phyloP scores from a whole-genome alignment of 1,284 basidiomycete species.

The Termitomyces sp. region DNA sequence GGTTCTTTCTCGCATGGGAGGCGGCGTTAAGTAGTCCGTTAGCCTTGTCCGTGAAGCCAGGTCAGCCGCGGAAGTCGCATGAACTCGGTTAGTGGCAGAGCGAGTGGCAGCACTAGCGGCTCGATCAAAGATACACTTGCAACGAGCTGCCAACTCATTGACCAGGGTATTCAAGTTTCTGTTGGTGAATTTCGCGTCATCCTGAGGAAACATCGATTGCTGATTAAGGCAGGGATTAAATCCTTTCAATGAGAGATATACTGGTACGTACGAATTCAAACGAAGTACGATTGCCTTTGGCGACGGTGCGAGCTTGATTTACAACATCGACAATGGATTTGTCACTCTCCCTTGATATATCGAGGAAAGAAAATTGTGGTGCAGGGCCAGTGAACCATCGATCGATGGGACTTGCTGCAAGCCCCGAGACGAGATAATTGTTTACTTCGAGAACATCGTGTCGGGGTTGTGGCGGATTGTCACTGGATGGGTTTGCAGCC shows the following conservation, averaged over 20 bases:
- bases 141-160: slow-evolving; percentile 55
- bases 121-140: slow-evolving; percentile 55
- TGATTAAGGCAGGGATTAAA: slow-evolving; percentile 14
- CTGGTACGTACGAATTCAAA: slow-evolving; percentile 38
- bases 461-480: slow-evolving; percentile 44
- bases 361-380: slow-evolving; percentile 51
- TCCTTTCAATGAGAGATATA: background rate
- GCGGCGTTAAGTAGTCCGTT: slow-evolving; percentile 19
- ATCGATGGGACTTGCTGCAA: slow-evolving; percentile 65
- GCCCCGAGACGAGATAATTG: slow-evolving; percentile 68
- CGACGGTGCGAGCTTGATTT: slow-evolving; percentile 40
- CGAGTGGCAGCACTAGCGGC: slow-evolving; percentile 62
- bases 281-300: slow-evolving; percentile 38
- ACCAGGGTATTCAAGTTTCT: slow-evolving; percentile 66
- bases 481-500: slow-evolving; percentile 37
- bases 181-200: slow-evolving; percentile 47
- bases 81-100: slow-evolving; percentile 44
- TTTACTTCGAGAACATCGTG: slow-evolving; percentile 79
- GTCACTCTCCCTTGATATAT: slow-evolving; percentile 44
- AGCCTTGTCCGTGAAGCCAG: slow-evolving; percentile 12
- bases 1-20: slow-evolving; percentile 51
- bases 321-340: slow-evolving; percentile 35
- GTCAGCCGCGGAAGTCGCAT: slow-evolving; percentile 21
- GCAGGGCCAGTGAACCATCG: slow-evolving; percentile 68
- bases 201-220: slow-evolving; percentile 22